A percentile compares a stretch with the other conserved stretches of the same genome.
These are phyloP conservation scores for Dactylellina drechsleri DNA, from an alignment of 2,329 filamentous ascomycete genomes.

Conservation along the genomic window DNA sequence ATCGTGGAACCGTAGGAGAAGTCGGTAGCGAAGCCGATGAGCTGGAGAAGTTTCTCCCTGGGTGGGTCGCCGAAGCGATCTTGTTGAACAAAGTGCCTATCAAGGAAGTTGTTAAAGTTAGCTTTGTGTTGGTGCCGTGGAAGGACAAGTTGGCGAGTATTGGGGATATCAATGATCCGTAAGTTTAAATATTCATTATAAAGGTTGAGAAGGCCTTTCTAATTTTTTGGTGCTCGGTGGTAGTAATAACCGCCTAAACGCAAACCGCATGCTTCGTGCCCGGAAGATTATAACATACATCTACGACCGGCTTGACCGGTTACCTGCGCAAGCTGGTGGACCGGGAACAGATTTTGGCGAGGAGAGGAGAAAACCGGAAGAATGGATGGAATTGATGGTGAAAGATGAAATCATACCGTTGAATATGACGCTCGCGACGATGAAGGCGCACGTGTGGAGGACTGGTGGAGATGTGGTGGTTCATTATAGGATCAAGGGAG, in stretches of 20 bases:
- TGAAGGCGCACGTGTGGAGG: slow-evolving; percentile 92
- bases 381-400: slow-evolving; percentile 94
- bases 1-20: slow-evolving; percentile 84
- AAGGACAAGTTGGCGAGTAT: slow-evolving; percentile 76
- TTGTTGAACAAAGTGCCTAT: slow-evolving; percentile 81
- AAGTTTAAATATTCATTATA: slow-evolving; percentile 5
- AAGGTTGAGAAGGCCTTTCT: background rate
- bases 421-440: slow-evolving; percentile 91
- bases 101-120: slow-evolving; percentile 97
- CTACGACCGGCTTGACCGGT: slow-evolving; percentile 84
- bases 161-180: slow-evolving; percentile 67
- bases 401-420: slow-evolving; percentile 83
- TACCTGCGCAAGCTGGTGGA: slow-evolving; percentile 40
- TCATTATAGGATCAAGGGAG: slow-evolving; percentile 91
- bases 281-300: slow-evolving; percentile 95
- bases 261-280: slow-evolving; percentile 93
- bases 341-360: slow-evolving; percentile 54
- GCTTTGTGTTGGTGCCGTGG: slow-evolving; percentile 87
- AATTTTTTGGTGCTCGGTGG: background rate
- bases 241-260: slow-evolving; percentile 88
- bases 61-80: slow-evolving; percentile 91
- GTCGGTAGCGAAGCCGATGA: slow-evolving; percentile 80
- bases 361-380: slow-evolving; percentile 75
- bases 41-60: slow-evolving; percentile 85
- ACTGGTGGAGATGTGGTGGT: slow-evolving; percentile 91